Base-by-base conservation (phyloP, 2,329 filamentous ascomycete species). In the Xylaria sp. region DNA sequence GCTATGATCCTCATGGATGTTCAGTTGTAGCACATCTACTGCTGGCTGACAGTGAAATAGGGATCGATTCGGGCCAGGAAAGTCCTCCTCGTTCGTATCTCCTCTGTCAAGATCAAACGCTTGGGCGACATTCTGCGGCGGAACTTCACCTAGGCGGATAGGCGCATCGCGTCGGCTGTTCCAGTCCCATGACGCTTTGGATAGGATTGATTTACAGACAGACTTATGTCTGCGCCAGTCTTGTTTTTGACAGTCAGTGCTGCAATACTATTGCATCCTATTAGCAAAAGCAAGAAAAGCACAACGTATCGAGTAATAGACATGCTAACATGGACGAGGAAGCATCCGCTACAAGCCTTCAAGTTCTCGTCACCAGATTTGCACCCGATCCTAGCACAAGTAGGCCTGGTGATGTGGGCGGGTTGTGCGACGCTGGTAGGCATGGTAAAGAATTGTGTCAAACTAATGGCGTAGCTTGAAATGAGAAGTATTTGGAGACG, bases 331-430 rank as follows among this genome's bases (percentile, higher is more conserved):
- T 46, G 41, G 13, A 46, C 41, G 18, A 46, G 41, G 15, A 5
- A 46, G 18, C 41, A 46, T n/a, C 41, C 41, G 41, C 13, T n/a
- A 46, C 41, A 46, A 46, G 41, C 41, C 41, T 52, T 52, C 49
- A 52, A 52, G 49, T 15, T 28, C 9, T 25, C 20, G 3, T 23
- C 49, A 13, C 3, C 8, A 15, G 49, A 28, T 13, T 52, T 52
- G 49, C 23, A 28, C 10, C 49, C 49, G 15, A 7, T 23, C 20
- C 13, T 28, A 23, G 49, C 49, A 28, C 49, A 52, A 52, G 25
- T 31, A 25, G 49, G 23, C 49, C 49, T 28, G 8, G 49, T 52
- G 15, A 28, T 28, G 49, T 52, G 15, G 31, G 18, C 8, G 23
- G 23, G 23, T 52, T 28, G 49, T 23, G 20, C 13, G 13, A 18